phyloP scores from a whole-genome alignment of 140 eudicot genomes.

The Erigeron philadelphicus region DNA sequence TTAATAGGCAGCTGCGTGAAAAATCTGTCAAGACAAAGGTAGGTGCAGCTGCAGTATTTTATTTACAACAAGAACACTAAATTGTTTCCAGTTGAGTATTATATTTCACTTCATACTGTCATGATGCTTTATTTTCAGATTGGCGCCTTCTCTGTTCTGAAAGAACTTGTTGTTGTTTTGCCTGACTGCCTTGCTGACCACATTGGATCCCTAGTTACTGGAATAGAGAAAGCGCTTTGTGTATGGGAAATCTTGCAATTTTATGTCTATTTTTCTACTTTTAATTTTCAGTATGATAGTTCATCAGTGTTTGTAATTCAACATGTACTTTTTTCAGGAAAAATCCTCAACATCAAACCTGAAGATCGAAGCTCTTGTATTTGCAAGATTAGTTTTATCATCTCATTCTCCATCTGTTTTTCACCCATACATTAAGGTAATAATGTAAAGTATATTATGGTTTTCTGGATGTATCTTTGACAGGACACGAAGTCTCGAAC shows the following conservation, averaged over 20 bases:
- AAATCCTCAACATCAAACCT: slow-evolving; percentile 92
- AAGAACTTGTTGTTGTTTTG: slow-evolving; percentile 92
- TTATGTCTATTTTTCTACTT: not conserved
- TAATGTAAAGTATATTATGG: slow-evolving; percentile 3
- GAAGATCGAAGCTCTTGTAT: slow-evolving; percentile 90
- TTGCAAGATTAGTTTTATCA: slow-evolving; percentile 86
- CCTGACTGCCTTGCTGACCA: slow-evolving; percentile 99
- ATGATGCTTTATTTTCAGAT: slow-evolving; percentile 44
- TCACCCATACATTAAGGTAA: slow-evolving; percentile 91
- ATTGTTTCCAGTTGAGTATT: slow-evolving; percentile 1
- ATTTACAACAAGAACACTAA: not conserved
- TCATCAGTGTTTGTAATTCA: not conserved
- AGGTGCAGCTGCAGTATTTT: slow-evolving; percentile 3
- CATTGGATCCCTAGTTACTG: slow-evolving; percentile 92
- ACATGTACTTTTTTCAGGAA: slow-evolving; percentile 46
- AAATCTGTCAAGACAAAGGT: slow-evolving; percentile 97
- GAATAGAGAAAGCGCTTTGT: slow-evolving; percentile 93
- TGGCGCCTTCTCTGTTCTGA: slow-evolving; percentile 97
- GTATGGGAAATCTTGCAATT: slow-evolving; percentile 37
- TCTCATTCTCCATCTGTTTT: slow-evolving; percentile 95
- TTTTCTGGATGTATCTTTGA: slow-evolving; percentile 1
- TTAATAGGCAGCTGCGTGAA: slow-evolving; percentile 86
- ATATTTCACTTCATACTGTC: slow-evolving; percentile 7
- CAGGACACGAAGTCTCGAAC: not conserved
- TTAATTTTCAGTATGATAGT: slow-evolving; percentile 1